A percentile compares a stretch with the other conserved stretches of the same genome.
These are phyloP conservation scores for Metarhizium anisopliae DNA, from an alignment of 2,329 filamentous ascomycete genomes.

Conservation along the genomic window DNA sequence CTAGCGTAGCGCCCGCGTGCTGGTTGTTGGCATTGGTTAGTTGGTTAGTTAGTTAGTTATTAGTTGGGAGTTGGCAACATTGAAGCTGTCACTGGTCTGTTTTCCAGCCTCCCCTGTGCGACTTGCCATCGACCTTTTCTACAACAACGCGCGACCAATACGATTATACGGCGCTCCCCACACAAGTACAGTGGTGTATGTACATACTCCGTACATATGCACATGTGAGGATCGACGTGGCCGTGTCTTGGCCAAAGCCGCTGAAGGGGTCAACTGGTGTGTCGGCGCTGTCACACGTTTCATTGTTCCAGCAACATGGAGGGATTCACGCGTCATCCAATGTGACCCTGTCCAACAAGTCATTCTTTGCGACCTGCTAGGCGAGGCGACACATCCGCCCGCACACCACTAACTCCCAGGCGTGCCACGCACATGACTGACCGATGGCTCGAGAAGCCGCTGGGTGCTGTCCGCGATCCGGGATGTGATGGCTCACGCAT, in stretches of 20 bases:
- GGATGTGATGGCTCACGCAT: background rate
- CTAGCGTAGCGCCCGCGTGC: too few species aligned
- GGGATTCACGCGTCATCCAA: conserved; percentile 3
- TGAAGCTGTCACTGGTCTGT: too few species aligned
- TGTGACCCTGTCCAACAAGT: background rate
- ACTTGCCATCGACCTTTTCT: too few species aligned
- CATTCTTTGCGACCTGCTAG: background rate
- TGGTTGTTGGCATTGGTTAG: too few species aligned
- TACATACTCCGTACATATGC: too few species aligned
- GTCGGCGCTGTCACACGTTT: background rate
- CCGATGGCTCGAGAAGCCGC: background rate
- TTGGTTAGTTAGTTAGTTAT: too few species aligned
- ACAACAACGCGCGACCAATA: background rate
- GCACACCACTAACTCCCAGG: background rate
- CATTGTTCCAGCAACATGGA: background rate
- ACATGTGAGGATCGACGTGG: background rate
- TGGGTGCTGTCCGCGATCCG: background rate
- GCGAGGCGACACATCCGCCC: background rate
- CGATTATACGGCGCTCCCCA: background rate
- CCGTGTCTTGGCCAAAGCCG: background rate
- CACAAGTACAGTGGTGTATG: too few species aligned
- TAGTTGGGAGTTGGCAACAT: too few species aligned
- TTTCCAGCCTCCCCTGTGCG: too few species aligned
- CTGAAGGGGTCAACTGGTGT: background rate
- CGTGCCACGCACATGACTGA: conserved; percentile 2